These are phyloP conservation scores for Bryoerythrophyllum caledonicum DNA, from an alignment of 225 moss, liverwort and hornwort species.

Conservation along the genomic window DNA sequence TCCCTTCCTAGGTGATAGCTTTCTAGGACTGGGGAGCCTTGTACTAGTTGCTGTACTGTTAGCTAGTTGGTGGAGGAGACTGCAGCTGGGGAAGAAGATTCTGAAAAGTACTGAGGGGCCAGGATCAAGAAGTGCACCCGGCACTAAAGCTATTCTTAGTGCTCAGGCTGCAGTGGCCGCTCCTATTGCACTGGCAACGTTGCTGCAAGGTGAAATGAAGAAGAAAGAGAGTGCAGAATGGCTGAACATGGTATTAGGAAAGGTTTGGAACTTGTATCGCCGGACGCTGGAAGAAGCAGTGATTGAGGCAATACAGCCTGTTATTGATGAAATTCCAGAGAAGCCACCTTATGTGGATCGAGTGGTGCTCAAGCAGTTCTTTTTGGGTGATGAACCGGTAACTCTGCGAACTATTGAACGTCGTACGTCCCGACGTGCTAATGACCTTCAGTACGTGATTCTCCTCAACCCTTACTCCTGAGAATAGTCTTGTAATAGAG, in stretches of 20 bases:
- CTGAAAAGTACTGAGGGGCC: constrained; percentile 22
- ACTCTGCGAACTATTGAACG: constrained; percentile 85
- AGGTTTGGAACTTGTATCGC: constrained; percentile 95
- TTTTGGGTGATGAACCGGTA: constrained; percentile 89
- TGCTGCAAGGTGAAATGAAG: constrained; percentile 72
- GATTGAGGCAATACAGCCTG: constrained; percentile 75
- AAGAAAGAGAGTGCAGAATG: constrained; percentile 97
- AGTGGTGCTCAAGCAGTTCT: constrained; percentile 74
- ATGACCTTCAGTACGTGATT: constrained; percentile 82
- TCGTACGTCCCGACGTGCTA: constrained; percentile 92
- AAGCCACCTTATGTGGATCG: constrained; percentile 78
- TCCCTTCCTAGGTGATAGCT: constrained; percentile 54
- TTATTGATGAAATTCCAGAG: constrained; percentile 85
- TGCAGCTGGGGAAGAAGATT: constrained; percentile 30
- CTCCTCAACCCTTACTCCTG: constrained; percentile 17
- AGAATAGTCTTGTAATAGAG: constrained; percentile 11
- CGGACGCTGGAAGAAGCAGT: constrained; percentile 65
- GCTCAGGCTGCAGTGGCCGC: constrained; percentile 63
- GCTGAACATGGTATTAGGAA: constrained; percentile 95
- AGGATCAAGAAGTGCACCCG: constrained; percentile 22
- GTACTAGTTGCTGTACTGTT: constrained; percentile 44
- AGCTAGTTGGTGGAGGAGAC: constrained; percentile 53
- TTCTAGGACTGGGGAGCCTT: constrained; percentile 57
- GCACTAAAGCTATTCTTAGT: constrained; percentile 18
- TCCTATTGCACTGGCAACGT: constrained; percentile 73